Percentiles rank a stretch among this genome's conserved stretches.
phyloP scores from a whole-genome alignment of 1,284 basidiomycete species.

The Singerocomus inundabilis region DNA sequence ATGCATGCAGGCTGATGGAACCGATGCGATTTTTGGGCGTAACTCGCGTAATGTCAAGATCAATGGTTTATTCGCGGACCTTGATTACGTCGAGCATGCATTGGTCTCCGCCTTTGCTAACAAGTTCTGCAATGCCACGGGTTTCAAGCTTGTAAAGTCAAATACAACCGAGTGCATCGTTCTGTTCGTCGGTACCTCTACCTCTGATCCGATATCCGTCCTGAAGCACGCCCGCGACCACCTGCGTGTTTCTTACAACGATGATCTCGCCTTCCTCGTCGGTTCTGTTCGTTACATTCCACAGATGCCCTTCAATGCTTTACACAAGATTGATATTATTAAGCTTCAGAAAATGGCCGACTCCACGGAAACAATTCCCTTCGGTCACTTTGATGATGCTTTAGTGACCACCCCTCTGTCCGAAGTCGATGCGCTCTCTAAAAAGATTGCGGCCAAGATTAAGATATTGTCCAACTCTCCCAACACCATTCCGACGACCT shows the following conservation, averaged over 20 bases:
- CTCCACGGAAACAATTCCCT: constrained; percentile 11
- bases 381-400: constrained; percentile 10
- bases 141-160: constrained; percentile 32
- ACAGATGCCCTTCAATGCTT: constrained; percentile 32
- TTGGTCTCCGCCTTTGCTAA: constrained; percentile 23
- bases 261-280: constrained; percentile 24
- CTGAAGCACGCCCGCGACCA: constrained; percentile 26
- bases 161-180: constrained; percentile 21
- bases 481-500: constrained; percentile 16
- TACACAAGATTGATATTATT: constrained; percentile 31
- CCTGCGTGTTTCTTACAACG: constrained; percentile 15
- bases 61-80: constrained; percentile 30
- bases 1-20: constrained; percentile 29
- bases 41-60: constrained; percentile 31
- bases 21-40: constrained; percentile 28
- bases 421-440: constrained; percentile 17
- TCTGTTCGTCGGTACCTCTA: constrained; percentile 20
- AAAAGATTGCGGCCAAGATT: constrained; percentile 21
- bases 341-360: constrained; percentile 26
- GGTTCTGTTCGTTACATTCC: constrained; percentile 21
- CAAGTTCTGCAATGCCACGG: constrained; percentile 8
- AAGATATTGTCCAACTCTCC: constrained; percentile 17
- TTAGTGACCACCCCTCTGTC: constrained; percentile 4
- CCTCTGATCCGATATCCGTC: constrained; percentile 21
- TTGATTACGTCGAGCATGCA: constrained; percentile 30